Conservation (phyloP, 2,329 filamentous ascomycete genomes). For the Ophioceras dolichostomum region DNA sequence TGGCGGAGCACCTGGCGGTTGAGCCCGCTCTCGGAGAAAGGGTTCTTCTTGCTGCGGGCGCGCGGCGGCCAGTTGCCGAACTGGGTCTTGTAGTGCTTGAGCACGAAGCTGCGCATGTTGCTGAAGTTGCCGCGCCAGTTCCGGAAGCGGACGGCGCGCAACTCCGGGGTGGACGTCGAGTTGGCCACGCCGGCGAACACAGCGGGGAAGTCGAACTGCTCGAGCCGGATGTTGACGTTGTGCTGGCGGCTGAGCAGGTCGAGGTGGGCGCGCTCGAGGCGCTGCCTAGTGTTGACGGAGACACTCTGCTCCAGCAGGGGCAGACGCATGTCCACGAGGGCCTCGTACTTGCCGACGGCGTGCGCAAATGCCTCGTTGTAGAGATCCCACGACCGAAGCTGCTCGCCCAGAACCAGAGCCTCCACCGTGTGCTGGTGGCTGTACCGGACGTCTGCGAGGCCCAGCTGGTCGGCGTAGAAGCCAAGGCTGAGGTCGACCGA, state of each 20-base stretch:
- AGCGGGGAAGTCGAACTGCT: conserved; percentile 82
- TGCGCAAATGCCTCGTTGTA: conserved; percentile 92
- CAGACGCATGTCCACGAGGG: conserved; percentile 54
- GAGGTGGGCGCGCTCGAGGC: conserved; percentile 71
- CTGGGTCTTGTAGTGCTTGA: conserved; percentile 50
- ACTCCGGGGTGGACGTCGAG: conserved; percentile 65
- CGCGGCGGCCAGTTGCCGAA: conserved; percentile 78
- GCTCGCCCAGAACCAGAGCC: conserved; percentile 77
- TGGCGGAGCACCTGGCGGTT: conserved; percentile 74
- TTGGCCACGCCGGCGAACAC: conserved; percentile 81
- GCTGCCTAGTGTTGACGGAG: conserved; percentile 57
- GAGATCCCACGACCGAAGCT: conserved; percentile 67
- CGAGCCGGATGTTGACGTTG: conserved; percentile 59
- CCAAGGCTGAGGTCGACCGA: conserved; percentile 53
- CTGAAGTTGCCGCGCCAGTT: conserved; percentile 67
- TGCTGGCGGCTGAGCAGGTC: conserved; percentile 65
- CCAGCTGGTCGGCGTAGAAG: conserved; percentile 65
- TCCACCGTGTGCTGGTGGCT: conserved; percentile 86
- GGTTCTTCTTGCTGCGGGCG: conserved; percentile 82
- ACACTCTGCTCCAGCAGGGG: conserved; percentile 56
- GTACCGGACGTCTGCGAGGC: conserved; percentile 64
- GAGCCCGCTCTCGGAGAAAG: conserved; percentile 72
- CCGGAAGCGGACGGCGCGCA: conserved; percentile 71
- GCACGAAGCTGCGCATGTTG: conserved; percentile 60
- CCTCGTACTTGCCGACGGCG: conserved; percentile 73